Evolutionary conservation across 495 filamentous ascomycete species (phyloP).

Genomic region (Bacidia gigantensis): DNA sequence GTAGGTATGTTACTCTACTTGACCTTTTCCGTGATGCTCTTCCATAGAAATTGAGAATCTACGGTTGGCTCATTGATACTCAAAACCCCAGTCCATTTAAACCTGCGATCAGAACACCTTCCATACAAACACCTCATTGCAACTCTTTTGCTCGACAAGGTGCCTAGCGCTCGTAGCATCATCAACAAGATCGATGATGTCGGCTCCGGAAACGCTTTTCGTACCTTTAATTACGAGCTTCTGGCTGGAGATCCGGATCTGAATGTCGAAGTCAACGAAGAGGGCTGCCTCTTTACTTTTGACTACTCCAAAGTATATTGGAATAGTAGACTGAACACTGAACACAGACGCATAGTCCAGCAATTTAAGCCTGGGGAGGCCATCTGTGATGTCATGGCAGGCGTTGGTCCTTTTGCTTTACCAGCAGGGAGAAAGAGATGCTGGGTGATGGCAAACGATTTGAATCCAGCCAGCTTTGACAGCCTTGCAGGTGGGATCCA

Average conservation of each 20-base stretch:
- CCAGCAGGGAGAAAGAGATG: conserved; percentile 79
- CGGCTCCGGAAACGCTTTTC: conserved; percentile 68
- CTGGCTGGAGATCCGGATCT: conserved; percentile 66
- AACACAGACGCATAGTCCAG: conserved; percentile 68
- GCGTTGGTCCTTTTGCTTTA: conserved; percentile 88
- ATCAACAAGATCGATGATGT: conserved; percentile 93
- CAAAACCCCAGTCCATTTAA: conserved; percentile 70
- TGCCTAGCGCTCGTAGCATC: conserved; percentile 62
- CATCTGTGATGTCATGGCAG: conserved; percentile 95
- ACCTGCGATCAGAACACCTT: conserved; percentile 66
- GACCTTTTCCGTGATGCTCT: conserved; percentile 3
- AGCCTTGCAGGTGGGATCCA: conserved; percentile 54
- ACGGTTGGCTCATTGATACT: too few relatives aligned
- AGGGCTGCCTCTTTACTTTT: conserved; percentile 36
- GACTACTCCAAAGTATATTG: conserved; percentile 79
- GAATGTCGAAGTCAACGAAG: conserved; percentile 55
- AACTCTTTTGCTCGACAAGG: conserved; percentile 77
- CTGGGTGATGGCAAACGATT: conserved; percentile 95
- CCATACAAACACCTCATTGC: conserved; percentile 78
- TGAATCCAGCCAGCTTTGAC: conserved; percentile 77
- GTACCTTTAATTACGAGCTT: conserved; percentile 90
- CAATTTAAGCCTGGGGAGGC: conserved; percentile 74
- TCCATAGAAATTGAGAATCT: too few relatives aligned
- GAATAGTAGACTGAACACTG: conserved; percentile 80
- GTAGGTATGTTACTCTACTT: conserved; percentile 45